These are phyloP conservation scores for Sphagnum tenellum DNA, from an alignment of 225 moss, liverwort and hornwort species.

Conservation along the genomic window DNA sequence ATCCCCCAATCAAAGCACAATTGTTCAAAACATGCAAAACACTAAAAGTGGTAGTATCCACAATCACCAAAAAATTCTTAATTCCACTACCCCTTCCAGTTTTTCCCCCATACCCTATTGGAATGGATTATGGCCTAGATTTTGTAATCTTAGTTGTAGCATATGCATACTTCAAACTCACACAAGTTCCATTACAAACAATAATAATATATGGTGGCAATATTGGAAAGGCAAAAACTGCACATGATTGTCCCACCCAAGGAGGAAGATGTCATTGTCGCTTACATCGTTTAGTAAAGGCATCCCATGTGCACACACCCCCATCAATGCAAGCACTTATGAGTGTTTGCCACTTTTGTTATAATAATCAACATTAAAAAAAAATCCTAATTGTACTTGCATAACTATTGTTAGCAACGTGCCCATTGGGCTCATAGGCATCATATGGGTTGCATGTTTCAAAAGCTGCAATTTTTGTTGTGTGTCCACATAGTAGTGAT, in stretches of 20 bases:
- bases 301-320: constrained; percentile 8
- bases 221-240: neutral
- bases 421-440: neutral
- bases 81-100: neutral
- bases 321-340: constrained; percentile 9
- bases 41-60: constrained; percentile 3
- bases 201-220: constrained; percentile 2
- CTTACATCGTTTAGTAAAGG: constrained; percentile 2
- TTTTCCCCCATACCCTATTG: neutral
- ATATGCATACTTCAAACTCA: neutral
- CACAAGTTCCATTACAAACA: neutral
- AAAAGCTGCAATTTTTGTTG: constrained; percentile 3
- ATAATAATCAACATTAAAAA: too few species aligned
- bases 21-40: constrained; percentile 7
- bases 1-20: constrained; percentile 4
- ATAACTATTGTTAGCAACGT: neutral
- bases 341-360: neutral
- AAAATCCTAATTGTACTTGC: neutral
- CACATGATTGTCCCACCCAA: constrained; percentile 2
- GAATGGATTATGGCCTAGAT: neutral
- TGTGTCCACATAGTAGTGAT: constrained; percentile 10
- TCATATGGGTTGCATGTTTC: constrained; percentile 3
- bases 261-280: constrained; percentile 2
- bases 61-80: constrained; percentile 3
- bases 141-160: neutral